phyloP scores from a whole-genome alignment of 257 asterid species.

The Salvia miltiorrhiza region DNA sequence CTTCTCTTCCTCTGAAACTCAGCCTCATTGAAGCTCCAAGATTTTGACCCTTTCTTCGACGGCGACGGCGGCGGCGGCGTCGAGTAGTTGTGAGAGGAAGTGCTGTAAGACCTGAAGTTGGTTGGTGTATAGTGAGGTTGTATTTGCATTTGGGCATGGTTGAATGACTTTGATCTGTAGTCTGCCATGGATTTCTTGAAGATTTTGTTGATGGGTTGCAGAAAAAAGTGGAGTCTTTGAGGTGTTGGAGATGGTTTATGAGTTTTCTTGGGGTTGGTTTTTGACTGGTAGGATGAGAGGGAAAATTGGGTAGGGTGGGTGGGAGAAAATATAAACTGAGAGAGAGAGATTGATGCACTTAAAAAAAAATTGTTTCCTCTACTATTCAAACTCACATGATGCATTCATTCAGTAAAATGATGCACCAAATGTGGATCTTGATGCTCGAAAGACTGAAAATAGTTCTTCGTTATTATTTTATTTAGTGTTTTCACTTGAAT shows the following conservation, averaged over 20 bases:
- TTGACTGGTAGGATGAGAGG: slow-evolving; percentile 19
- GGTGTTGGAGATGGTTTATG: slow-evolving; percentile 1
- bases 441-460: too few species aligned
- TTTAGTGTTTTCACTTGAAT: too few species aligned
- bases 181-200: slow-evolving; percentile 35
- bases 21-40: slow-evolving; percentile 66
- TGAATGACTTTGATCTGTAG: slow-evolving; percentile 43
- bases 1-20: slow-evolving; percentile 90
- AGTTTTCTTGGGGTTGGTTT: slow-evolving; percentile 12
- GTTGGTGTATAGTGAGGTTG: slow-evolving; percentile 37
- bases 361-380: too few species aligned
- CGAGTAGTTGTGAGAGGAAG: slow-evolving; percentile 29
- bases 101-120: slow-evolving; percentile 57
- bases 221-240: slow-evolving; percentile 17
- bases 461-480: too few species aligned
- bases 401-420: too few species aligned
- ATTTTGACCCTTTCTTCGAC: slow-evolving; percentile 41
- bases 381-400: too few species aligned
- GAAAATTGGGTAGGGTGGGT: slow-evolving; percentile 24
- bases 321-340: too few species aligned
- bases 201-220: slow-evolving; percentile 9
- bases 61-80: slow-evolving; percentile 26
- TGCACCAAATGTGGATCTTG: too few species aligned
- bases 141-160: slow-evolving; percentile 31
- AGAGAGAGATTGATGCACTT: too few species aligned